These are phyloP conservation scores for Kodamaea kakaduensis DNA, from an alignment of 805 yeast genomes.

Conservation along the genomic window DNA sequence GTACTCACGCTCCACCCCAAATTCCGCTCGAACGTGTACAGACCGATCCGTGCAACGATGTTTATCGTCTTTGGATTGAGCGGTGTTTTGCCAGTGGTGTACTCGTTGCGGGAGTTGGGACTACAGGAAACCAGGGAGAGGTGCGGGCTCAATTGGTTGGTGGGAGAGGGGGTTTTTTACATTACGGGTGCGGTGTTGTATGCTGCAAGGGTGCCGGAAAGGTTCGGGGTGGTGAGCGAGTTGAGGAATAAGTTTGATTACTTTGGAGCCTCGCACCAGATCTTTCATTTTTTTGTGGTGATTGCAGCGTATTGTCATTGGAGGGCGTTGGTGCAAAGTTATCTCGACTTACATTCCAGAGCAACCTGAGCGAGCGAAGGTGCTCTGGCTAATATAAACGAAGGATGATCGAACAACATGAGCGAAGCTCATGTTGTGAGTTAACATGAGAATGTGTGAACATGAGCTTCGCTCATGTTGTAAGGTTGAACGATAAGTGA, in stretches of 20 bases:
- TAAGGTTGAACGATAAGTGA: too few species aligned
- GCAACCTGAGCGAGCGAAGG: not conserved
- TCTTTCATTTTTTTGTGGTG: conserved; percentile 76
- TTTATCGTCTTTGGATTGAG: conserved; percentile 79
- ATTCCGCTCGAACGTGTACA: conserved; percentile 67
- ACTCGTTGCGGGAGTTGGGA: conserved; percentile 51
- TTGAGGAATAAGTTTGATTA: conserved; percentile 47
- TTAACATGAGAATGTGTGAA: not conserved
- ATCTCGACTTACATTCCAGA: conserved; percentile 1
- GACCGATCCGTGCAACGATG: conserved; percentile 73
- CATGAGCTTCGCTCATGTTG: too few species aligned
- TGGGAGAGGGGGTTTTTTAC: conserved; percentile 69
- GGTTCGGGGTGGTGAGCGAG: conserved; percentile 33
- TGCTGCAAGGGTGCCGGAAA: conserved; percentile 77
- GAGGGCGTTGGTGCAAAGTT: conserved; percentile 43
- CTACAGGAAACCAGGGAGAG: conserved; percentile 43
- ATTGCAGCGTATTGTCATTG: conserved; percentile 74
- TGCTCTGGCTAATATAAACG: not conserved
- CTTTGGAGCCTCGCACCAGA: conserved; percentile 80
- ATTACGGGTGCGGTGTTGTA: conserved; percentile 76
- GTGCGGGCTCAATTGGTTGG: conserved; percentile 57
- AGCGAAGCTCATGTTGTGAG: too few species aligned
- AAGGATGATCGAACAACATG: too few species aligned
- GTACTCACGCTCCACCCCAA: conserved; percentile 58
- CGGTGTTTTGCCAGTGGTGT: conserved; percentile 63